Conservation (phyloP, 2,329 filamentous ascomycete species). For the Pezicula carpinea region DNA sequence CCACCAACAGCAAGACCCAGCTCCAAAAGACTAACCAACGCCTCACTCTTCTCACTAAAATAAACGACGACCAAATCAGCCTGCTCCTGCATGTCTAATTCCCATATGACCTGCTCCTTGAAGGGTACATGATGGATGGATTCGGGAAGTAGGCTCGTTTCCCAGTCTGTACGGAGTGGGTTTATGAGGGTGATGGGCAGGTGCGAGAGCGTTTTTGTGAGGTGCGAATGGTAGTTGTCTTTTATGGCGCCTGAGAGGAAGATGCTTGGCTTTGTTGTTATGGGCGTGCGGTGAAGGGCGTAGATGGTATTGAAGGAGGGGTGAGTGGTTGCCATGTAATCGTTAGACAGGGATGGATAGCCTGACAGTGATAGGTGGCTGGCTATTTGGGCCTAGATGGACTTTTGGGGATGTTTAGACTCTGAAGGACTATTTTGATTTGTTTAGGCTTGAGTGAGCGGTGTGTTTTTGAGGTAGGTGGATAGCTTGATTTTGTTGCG, state of each 20-base stretch:
- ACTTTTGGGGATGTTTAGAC: no score
- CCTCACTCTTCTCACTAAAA: slow-evolving; percentile 46
- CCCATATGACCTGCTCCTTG: slow-evolving; percentile 54
- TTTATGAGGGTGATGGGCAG: slow-evolving; percentile 51
- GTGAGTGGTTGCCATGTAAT: background rate
- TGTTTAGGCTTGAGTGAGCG: no score
- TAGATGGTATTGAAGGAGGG: slow-evolving; percentile 3
- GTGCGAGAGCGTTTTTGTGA: slow-evolving; percentile 37
- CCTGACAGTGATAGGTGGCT: no score
- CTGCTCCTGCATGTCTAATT: slow-evolving; percentile 49
- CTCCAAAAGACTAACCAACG: slow-evolving; percentile 56
- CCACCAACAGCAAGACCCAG: slow-evolving; percentile 48
- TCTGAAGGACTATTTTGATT: no score
- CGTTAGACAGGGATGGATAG: no score
- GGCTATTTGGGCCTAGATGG: no score
- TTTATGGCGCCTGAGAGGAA: slow-evolving; percentile 58
- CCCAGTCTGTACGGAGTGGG: slow-evolving; percentile 53
- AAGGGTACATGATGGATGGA: slow-evolving; percentile 43
- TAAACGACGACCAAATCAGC: slow-evolving; percentile 53
- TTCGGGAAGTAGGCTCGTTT: slow-evolving; percentile 42
- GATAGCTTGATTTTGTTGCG: no score
- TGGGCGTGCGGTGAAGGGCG: slow-evolving; percentile 12
- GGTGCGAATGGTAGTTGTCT: slow-evolving; percentile 45
- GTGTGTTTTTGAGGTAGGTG: no score
- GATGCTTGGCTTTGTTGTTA: slow-evolving; percentile 28